Evolutionary conservation across 2,329 filamentous ascomycete genomes (phyloP).

Genomic region (Aspergillus arachidicola): DNA sequence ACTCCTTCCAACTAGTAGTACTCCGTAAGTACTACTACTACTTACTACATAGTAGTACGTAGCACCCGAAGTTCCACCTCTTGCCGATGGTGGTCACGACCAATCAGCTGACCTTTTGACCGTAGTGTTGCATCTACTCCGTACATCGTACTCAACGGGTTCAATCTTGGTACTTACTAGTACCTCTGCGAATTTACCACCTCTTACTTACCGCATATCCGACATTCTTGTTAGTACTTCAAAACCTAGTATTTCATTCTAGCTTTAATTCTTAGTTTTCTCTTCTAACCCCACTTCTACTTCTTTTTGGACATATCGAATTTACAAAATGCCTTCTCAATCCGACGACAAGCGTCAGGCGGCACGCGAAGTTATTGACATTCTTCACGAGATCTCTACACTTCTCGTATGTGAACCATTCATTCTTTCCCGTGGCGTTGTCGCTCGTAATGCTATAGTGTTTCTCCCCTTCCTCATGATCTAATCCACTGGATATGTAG

Average conservation of each 20-base stretch:
- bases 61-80: not conserved
- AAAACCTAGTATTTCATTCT: not conserved
- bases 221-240: not conserved
- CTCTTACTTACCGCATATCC: not conserved
- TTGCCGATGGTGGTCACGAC: not conserved
- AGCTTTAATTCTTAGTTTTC: not conserved
- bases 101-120: not conserved
- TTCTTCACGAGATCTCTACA: slow-evolving; percentile 53
- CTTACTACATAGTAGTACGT: too few species aligned
- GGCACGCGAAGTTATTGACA: slow-evolving; percentile 54
- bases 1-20: too few species aligned
- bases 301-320: slow-evolving; percentile 1
- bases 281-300: not conserved
- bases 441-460: not conserved
- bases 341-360: slow-evolving; percentile 52
- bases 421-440: slow-evolving; percentile 10
- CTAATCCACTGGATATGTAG: slow-evolving; percentile 50
- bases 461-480: not conserved
- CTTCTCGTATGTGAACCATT: slow-evolving; percentile 42
- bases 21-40: too few species aligned
- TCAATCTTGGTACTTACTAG: too few species aligned
- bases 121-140: not conserved
- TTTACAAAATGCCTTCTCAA: slow-evolving; percentile 42
- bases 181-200: not conserved
- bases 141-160: too few species aligned